Percentiles rank a stretch among this genome's conserved stretches.
Conservation (phyloP, 1,139 yeast genomes). For the Yamadazyma taylorii region DNA sequence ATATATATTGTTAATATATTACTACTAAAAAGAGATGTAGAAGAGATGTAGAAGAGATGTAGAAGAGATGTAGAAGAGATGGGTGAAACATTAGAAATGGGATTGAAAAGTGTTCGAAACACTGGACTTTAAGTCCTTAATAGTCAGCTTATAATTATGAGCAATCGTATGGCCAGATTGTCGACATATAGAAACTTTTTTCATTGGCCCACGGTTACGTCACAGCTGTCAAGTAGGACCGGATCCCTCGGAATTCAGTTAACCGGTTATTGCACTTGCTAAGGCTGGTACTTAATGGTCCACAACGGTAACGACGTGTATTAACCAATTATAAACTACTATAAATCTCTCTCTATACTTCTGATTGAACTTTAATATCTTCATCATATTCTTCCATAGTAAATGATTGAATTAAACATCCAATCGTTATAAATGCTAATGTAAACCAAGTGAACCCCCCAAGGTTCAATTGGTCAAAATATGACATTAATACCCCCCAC, state of each 20-base stretch:
- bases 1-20: conserved; percentile 6
- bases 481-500: conserved; percentile 59
- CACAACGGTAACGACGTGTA: too few relatives aligned
- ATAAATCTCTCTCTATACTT: too few relatives aligned
- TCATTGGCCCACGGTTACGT: conserved; percentile 1
- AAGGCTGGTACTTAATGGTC: too few relatives aligned
- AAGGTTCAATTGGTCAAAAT: conserved; percentile 39
- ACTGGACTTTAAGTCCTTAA: too few relatives aligned
- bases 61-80: too few relatives aligned
- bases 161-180: neutral
- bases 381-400: conserved; percentile 27
- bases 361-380: conserved; percentile 12
- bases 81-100: too few relatives aligned
- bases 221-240: conserved; percentile 1
- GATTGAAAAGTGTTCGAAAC: too few relatives aligned
- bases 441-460: conserved; percentile 56
- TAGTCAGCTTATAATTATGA: too few relatives aligned
- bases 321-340: too few relatives aligned
- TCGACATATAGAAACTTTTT: neutral
- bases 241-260: neutral
- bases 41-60: too few relatives aligned
- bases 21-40: neutral
- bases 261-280: too few relatives aligned
- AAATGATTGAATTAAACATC: conserved; percentile 32
- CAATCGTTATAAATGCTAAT: conserved; percentile 35